Evolutionary conservation across 495 filamentous ascomycete species (phyloP), one percentile per base, ranked within the genome.

Genomic region (Aspergillus asperescens): DNA sequence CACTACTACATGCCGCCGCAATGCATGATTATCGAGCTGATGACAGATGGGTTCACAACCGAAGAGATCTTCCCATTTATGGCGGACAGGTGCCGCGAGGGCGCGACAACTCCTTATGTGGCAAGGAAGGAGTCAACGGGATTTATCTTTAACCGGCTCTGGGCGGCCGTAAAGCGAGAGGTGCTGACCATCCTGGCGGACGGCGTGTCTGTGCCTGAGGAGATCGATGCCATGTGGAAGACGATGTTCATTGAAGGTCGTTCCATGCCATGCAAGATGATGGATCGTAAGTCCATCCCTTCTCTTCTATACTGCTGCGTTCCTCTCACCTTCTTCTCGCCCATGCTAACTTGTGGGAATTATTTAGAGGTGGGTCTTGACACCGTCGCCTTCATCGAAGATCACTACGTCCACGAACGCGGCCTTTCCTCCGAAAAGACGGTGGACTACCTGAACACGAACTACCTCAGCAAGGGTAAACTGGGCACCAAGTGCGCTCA

Each of bases 141-240:
- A 7, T 76, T 82, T 56, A 72, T 83, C 18, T 76, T 80, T 61
- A 81, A 81, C 45, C 76, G 80, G 0, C 66, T 83, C 18, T 83
- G 78, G 78, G 79, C 76, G 0, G 77, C 78, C 5, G 64, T 81
- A 51, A 80, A 83, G 58, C 69, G 77, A 4, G 79, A 81, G 52
- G 69, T 68, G 13, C 48, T 82, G 19, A 61, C 58, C 15, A 74
- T 82, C 10, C 63, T 83, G 4, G 59, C 70, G 2, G 77, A 81
- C 22, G 77, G 71, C 0, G 77, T 81, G 12, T 66, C 61, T 28
- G 58, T 61, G 3, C 71, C 79, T 0, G 59, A 62, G 12, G 73
- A 80, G 46, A 73, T 82, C 24, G 78, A 82, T 32, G 24, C 63
- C 8, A 47, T 71, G 0, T 69, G 64, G 66, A 55, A 63, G 25